Percentiles rank a stretch among this genome's conserved stretches.
Conservation (phyloP, 164 flowering plant genomes). For the Dillenia suffruticosa region DNA sequence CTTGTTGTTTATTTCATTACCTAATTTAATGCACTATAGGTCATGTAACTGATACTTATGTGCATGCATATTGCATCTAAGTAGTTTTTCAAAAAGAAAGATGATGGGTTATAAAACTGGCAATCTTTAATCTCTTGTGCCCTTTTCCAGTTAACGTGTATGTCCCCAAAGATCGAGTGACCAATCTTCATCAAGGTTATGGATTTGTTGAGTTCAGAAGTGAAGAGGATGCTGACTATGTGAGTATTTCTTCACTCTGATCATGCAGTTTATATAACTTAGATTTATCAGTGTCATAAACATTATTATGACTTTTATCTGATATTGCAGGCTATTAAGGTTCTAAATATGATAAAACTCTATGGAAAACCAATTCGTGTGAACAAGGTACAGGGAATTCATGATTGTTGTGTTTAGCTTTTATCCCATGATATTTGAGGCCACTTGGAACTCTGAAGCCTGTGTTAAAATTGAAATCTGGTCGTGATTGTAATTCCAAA, state of each 20-base stretch:
- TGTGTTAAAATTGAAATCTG: neutral
- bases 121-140: neutral
- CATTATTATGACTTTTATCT: slow-evolving; percentile 1
- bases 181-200: slow-evolving; percentile 94
- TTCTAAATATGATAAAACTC: slow-evolving; percentile 93
- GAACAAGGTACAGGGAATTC: slow-evolving; percentile 62
- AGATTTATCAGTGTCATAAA: neutral
- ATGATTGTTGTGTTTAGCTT: neutral
- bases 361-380: slow-evolving; percentile 97
- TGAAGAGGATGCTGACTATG: slow-evolving; percentile 99
- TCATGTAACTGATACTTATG: too few species aligned
- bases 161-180: slow-evolving; percentile 98
- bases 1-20: too few species aligned
- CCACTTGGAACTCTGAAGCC: neutral
- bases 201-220: slow-evolving; percentile 97
- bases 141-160: slow-evolving; percentile 80
- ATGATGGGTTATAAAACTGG: too few species aligned
- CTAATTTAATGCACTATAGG: too few species aligned
- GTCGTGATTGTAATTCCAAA: neutral
- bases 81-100: too few species aligned
- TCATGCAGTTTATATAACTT: neutral
- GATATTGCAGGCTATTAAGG: slow-evolving; percentile 83
- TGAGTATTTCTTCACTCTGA: slow-evolving; percentile 25
- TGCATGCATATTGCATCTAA: too few species aligned
- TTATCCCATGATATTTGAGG: slow-evolving; percentile 1